A percentile compares a stretch with the other conserved stretches of the same genome.
phyloP scores from a whole-genome alignment of 257 asterid species.

The Ligustrum vulgare region DNA sequence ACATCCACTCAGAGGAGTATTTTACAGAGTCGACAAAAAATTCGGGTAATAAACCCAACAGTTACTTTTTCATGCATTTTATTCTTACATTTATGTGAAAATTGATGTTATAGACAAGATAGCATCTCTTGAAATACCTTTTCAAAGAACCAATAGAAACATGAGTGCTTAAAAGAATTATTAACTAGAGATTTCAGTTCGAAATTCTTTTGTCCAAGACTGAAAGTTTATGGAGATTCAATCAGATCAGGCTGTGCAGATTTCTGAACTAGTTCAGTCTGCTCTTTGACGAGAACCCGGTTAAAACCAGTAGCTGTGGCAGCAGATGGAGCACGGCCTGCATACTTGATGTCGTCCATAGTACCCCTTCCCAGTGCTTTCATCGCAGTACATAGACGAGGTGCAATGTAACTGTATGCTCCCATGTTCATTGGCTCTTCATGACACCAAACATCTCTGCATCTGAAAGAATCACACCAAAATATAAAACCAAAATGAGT shows the following conservation, averaged over 20 bases:
- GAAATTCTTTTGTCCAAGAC: neutral
- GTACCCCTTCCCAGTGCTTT: slow-evolving; percentile 64
- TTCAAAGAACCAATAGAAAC: neutral
- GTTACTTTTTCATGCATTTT: slow-evolving; percentile 21
- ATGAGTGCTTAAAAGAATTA: neutral
- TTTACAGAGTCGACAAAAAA: no score
- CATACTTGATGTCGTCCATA: slow-evolving; percentile 67
- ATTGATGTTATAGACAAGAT: neutral
- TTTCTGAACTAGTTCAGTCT: slow-evolving; percentile 61
- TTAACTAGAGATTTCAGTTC: neutral
- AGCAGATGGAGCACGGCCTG: slow-evolving; percentile 88
- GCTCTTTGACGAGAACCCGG: slow-evolving; percentile 72
- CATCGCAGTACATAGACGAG: slow-evolving; percentile 82
- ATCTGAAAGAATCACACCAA: slow-evolving; percentile 47
- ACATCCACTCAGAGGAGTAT: no score
- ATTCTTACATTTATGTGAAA: slow-evolving; percentile 25
- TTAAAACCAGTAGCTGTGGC: slow-evolving; percentile 92
- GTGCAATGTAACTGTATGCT: slow-evolving; percentile 65
- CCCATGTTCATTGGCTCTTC: slow-evolving; percentile 99
- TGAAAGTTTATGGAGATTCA: slow-evolving; percentile 2
- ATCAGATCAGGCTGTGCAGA: slow-evolving; percentile 76
- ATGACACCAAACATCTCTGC: slow-evolving; percentile 95
- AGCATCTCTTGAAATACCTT: neutral
- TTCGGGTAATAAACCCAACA: no score
- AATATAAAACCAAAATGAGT: neutral